Conservation (phyloP, 108 stramenopile species). For the Phaeodactylum tricornutum region DNA sequence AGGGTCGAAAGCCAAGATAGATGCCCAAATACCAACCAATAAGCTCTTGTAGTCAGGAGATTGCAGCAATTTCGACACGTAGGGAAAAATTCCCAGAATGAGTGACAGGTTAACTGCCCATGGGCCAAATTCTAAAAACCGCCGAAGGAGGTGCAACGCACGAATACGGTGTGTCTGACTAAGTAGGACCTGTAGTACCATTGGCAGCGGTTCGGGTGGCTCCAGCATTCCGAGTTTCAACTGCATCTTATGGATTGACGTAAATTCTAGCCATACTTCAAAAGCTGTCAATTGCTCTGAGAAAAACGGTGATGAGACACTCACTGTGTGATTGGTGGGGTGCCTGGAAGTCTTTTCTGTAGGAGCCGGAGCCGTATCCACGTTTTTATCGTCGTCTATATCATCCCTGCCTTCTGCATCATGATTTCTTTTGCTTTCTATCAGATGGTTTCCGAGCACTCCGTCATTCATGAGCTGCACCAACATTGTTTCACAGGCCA, state of each 20-base stretch:
- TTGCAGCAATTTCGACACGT: conserved; percentile 91
- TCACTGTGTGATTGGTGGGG: neutral
- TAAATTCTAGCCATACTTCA: conserved; percentile 95
- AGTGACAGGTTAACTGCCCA: conserved; percentile 93
- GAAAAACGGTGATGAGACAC: conserved; percentile 83
- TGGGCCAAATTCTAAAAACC: conserved; percentile 85
- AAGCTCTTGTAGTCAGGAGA: conserved; percentile 87
- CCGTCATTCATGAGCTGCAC: conserved; percentile 70
- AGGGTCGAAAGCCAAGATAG: conserved; percentile 84
- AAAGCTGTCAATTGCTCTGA: conserved; percentile 95
- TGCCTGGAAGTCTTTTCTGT: neutral
- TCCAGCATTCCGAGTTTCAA: conserved; percentile 20
- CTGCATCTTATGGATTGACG: conserved; percentile 32
- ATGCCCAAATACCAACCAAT: conserved; percentile 92
- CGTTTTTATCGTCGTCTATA: neutral
- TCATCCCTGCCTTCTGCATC: neutral
- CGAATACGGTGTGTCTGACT: conserved; percentile 86
- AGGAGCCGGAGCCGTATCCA: neutral
- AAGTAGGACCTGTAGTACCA: conserved; percentile 93
- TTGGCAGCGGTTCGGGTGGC: conserved; percentile 91
- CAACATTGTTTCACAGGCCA: conserved; percentile 94
- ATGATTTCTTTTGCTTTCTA: neutral
- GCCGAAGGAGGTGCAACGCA: conserved; percentile 80
- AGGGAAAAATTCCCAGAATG: conserved; percentile 94
- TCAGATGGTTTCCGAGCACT: conserved; percentile 17